Conservation (phyloP, 345 rosid genomes). For the Euclidium syriacum region DNA sequence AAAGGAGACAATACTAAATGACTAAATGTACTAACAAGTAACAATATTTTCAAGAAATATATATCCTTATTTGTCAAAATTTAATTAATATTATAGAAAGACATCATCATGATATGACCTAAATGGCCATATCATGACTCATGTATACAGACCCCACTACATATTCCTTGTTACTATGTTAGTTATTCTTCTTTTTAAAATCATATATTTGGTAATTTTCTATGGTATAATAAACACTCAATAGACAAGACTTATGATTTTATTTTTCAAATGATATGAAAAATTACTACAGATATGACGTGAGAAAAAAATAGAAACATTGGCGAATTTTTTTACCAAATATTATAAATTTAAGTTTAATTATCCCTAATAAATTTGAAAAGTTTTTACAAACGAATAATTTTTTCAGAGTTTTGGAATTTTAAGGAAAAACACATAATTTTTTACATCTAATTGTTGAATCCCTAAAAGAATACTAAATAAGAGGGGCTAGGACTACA, state of each 20-base stretch:
- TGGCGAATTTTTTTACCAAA: too few relatives aligned
- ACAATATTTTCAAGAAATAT: background rate
- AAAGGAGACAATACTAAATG: constrained; percentile 4
- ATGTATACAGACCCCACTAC: background rate
- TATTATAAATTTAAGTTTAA: too few relatives aligned
- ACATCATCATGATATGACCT: constrained; percentile 13
- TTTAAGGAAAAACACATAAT: too few relatives aligned
- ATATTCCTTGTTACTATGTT: background rate
- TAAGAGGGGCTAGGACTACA: background rate
- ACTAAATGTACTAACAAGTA: background rate
- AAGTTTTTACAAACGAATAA: too few relatives aligned
- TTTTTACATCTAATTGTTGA: too few relatives aligned
- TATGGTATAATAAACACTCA: too few relatives aligned
- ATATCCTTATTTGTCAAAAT: background rate
- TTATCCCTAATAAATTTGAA: too few relatives aligned
- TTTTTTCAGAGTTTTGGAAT: too few relatives aligned
- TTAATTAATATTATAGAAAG: constrained; percentile 9
- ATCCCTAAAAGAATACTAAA: background rate
- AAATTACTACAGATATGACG: too few relatives aligned
- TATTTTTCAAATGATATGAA: too few relatives aligned
- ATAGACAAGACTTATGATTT: too few relatives aligned
- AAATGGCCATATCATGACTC: background rate
- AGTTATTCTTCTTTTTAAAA: background rate
- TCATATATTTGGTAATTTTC: background rate
- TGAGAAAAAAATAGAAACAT: too few relatives aligned